Percentiles rank a stretch among this genome's conserved stretches.
phyloP scores from a whole-genome alignment of 2,329 filamentous ascomycete species.

The Neocucurbitaria cava region DNA sequence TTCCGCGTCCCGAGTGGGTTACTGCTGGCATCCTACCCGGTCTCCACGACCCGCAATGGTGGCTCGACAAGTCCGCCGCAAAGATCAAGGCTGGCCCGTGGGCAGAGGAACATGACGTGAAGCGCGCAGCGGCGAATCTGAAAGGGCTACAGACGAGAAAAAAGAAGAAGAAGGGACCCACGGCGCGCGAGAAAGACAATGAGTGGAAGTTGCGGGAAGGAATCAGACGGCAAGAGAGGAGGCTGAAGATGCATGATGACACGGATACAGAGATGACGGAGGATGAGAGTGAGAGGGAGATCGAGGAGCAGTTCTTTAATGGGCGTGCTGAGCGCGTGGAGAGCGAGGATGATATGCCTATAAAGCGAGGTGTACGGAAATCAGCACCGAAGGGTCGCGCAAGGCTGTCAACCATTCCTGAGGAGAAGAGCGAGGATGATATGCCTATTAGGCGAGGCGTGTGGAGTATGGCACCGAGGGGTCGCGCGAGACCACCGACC shows the following conservation, averaged over 20 bases:
- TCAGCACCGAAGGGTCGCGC: background rate
- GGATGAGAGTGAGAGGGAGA: background rate
- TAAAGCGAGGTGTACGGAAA: background rate
- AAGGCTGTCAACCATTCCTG: background rate
- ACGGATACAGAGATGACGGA: background rate
- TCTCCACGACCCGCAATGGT: slow-evolving; percentile 17
- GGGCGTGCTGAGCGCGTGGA: background rate
- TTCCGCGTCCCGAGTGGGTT: slow-evolving; percentile 8
- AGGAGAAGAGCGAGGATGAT: background rate
- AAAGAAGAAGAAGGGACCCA: background rate
- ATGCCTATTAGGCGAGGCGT: too few species aligned
- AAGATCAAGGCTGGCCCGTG: slow-evolving; percentile 18
- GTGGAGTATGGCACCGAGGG: too few species aligned
- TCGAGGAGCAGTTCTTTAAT: background rate
- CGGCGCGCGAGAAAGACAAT: background rate
- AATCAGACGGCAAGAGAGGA: slow-evolving; percentile 6
- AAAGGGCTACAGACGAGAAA: slow-evolving; percentile 6
- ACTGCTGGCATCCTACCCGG: background rate
- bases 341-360: background rate
- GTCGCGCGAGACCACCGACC: too few species aligned
- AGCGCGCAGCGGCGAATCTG: background rate
- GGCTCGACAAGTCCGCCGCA: slow-evolving; percentile 10
- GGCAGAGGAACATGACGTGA: slow-evolving; percentile 10
- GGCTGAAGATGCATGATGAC: slow-evolving; percentile 2
- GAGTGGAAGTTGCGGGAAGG: slow-evolving; percentile 17